Percentiles rank a stretch among this genome's conserved stretches.
These are phyloP conservation scores for Bacidia rubella DNA, from an alignment of 495 filamentous ascomycete species.

Conservation along the genomic window DNA sequence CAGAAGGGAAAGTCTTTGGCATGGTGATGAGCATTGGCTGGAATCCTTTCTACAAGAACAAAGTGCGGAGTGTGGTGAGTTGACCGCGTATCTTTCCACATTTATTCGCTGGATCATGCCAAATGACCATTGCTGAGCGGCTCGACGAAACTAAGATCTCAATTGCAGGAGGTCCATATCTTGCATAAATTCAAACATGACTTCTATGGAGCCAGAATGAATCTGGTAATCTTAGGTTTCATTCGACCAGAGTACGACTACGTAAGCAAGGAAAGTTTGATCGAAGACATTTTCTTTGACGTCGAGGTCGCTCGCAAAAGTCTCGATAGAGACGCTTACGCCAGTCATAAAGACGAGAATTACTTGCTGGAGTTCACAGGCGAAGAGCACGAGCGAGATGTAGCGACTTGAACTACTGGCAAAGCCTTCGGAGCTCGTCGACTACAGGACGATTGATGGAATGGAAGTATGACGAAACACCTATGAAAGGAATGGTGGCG, in stretches of 20 bases:
- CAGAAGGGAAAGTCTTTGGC: slow-evolving; percentile 41
- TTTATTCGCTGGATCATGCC: neutral
- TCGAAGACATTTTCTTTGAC: slow-evolving; percentile 78
- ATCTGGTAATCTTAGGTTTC: slow-evolving; percentile 69
- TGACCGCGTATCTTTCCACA: slow-evolving; percentile 2
- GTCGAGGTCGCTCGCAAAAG: slow-evolving; percentile 69
- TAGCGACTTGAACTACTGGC: slow-evolving; percentile 7
- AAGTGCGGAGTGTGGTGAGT: slow-evolving; percentile 52
- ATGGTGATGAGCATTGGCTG: slow-evolving; percentile 95
- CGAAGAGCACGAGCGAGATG: slow-evolving; percentile 9
- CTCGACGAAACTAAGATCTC: slow-evolving; percentile 4
- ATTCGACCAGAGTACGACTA: slow-evolving; percentile 87
- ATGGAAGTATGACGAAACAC: too few species aligned
- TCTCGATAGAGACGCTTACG: slow-evolving; percentile 56
- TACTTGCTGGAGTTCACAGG: slow-evolving; percentile 20
- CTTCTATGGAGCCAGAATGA: slow-evolving; percentile 74
- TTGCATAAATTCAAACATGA: slow-evolving; percentile 57
- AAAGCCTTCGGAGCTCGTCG: too few species aligned
- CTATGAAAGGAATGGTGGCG: too few species aligned
- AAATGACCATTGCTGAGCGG: too few species aligned
- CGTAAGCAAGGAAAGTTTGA: slow-evolving; percentile 61
- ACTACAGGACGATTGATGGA: too few species aligned
- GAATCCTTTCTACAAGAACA: slow-evolving; percentile 90
- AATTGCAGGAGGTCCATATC: slow-evolving; percentile 66
- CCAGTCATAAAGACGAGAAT: slow-evolving; percentile 35